Evolutionary conservation across 331 rosid species (phyloP), one percentile per base, ranked within the genome.

Genomic region (Prunus yedoensis): DNA sequence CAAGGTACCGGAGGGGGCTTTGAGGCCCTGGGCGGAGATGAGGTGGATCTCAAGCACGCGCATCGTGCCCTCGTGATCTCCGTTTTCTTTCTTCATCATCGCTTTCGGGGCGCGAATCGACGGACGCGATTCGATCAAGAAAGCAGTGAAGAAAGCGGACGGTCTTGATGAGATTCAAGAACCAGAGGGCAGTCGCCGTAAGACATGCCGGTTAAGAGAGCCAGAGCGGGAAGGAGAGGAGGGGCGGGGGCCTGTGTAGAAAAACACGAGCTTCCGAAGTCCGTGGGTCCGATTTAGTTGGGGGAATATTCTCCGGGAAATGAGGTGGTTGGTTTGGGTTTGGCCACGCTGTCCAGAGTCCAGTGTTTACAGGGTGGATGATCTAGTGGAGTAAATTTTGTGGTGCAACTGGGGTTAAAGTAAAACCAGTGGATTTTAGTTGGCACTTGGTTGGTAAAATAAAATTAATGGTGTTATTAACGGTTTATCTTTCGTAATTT

Each of bases 1-100:
- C 18, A 79, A 61, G 13, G 77, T 77, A n/a, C 84, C 58, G 13
- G 91, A 23, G n/a, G 91, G 93, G 1, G 79, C 56, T 65, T 87
- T 77, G 72, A 94, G 86, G 12, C 84, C 89, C 67, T 94, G 98
- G 4, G 97, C 98, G 21, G 98, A 94, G 88, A 94, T 91, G 82
- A 94, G 87, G 89, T 87, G 86, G 85, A 94, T 88, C 90, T 94
- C 98, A 86, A 94, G 65, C 70, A 89, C 88, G 65, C 53, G 86
- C 61, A 78, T 70, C 70, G 76, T 59, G 80, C 52, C 57, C 65
- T 54, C 60, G 20, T 21, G 12, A 15, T 25, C 74, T 59, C 75
- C 79, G 18, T 21, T 87, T 69, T 70, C 76, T 74, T 64, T 86
- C 82, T 79, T 53, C 53, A 77, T 77, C 47, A 78, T 75, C 74